Conservation (phyloP, 495 filamentous ascomycete genomes). For the Amorphotheca resinae region DNA sequence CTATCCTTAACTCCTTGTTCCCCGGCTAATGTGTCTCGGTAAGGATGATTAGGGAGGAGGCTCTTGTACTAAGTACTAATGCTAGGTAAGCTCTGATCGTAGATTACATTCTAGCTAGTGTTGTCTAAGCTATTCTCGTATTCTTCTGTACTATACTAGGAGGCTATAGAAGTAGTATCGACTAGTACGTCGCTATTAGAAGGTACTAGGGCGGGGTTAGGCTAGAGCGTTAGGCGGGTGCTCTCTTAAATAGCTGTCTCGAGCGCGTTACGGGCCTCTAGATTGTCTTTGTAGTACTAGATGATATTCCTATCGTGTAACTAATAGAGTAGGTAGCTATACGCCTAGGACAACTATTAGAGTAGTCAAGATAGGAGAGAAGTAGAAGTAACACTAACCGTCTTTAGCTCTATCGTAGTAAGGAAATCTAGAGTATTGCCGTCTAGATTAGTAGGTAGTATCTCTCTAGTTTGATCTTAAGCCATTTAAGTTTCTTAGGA, state of each 20-base stretch:
- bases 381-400: neutral
- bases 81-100: neutral
- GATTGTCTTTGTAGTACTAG: neutral
- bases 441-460: neutral
- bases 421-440: neutral
- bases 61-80: neutral
- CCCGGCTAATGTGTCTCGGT: neutral
- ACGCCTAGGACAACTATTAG: neutral
- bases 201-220: neutral
- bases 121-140: neutral
- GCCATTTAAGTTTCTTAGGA: neutral
- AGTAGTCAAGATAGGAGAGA: neutral
- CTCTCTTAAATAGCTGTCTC: neutral
- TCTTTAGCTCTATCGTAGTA: neutral
- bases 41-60: neutral
- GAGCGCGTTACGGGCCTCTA: neutral
- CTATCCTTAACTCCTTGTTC: neutral
- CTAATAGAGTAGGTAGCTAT: neutral
- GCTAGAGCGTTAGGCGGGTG: neutral
- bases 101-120: neutral
- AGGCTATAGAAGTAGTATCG: neutral
- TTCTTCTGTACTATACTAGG: neutral
- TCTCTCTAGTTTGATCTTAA: neutral
- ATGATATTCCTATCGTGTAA: neutral
- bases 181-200: neutral